These are phyloP conservation scores for Fusarium oligoseptatum DNA, from an alignment of 2,329 filamentous ascomycete genomes.

Conservation along the genomic window DNA sequence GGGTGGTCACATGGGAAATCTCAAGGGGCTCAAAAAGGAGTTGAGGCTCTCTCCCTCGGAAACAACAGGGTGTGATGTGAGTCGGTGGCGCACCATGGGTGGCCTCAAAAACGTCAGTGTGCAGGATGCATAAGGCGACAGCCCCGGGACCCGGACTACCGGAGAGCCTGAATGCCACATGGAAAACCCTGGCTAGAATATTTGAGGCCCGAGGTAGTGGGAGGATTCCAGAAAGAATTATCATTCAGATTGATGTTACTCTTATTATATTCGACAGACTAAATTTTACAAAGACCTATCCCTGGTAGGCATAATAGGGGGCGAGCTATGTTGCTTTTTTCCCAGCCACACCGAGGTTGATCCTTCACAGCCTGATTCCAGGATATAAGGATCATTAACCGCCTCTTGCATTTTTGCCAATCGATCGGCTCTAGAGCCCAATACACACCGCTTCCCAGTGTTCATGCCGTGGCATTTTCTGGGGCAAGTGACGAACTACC, in stretches of 20 bases:
- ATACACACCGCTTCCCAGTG: background rate
- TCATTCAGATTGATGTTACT: background rate
- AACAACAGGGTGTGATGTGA: background rate
- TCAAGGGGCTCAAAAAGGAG: background rate
- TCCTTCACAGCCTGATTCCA: background rate
- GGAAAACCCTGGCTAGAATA: background rate
- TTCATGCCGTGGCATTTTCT: no score
- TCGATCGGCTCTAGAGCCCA: background rate
- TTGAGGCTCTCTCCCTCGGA: background rate
- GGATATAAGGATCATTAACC: background rate
- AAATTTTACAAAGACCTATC: background rate
- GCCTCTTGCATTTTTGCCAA: background rate
- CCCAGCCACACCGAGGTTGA: background rate
- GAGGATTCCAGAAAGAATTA: background rate
- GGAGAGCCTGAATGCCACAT: background rate
- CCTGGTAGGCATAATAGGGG: background rate
- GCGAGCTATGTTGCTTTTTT: background rate
- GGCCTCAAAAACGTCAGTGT: background rate
- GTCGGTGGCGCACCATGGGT: background rate
- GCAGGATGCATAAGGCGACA: background rate
- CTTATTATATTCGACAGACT: background rate
- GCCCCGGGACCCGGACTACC: background rate
- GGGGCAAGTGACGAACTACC: background rate
- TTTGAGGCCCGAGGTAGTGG: background rate
- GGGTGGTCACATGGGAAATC: background rate